These are phyloP conservation scores for Candida chauliodis DNA, from an alignment of 805 yeast genomes.

Conservation along the genomic window DNA sequence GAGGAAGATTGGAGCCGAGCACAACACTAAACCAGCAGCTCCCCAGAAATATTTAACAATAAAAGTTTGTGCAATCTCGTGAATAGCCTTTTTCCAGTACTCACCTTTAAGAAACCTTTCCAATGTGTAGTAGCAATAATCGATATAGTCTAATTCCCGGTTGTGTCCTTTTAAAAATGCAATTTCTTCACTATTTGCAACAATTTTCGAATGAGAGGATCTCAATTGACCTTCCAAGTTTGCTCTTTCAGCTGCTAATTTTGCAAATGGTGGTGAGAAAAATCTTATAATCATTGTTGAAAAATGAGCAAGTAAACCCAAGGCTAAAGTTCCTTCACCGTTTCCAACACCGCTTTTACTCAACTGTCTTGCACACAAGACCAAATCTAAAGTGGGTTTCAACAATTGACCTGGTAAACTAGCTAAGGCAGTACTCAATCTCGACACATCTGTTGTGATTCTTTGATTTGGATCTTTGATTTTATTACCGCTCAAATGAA, in stretches of 20 bases:
- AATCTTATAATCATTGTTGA: slow-evolving; percentile 71
- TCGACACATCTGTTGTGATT: slow-evolving; percentile 73
- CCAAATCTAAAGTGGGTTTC: slow-evolving; percentile 77
- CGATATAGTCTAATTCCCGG: slow-evolving; percentile 73
- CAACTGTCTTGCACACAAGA: slow-evolving; percentile 76
- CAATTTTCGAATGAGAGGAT: slow-evolving; percentile 76
- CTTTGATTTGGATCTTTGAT: slow-evolving; percentile 79
- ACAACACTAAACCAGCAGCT: slow-evolving; percentile 84
- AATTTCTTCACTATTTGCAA: slow-evolving; percentile 78
- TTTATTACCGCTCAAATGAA: slow-evolving; percentile 50
- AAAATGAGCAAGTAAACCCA: slow-evolving; percentile 76
- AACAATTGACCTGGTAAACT: slow-evolving; percentile 77
- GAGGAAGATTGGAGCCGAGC: slow-evolving; percentile 85
- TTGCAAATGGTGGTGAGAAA: slow-evolving; percentile 89
- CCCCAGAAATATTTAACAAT: slow-evolving; percentile 94
- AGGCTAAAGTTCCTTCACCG: slow-evolving; percentile 73
- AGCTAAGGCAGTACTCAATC: slow-evolving; percentile 69
- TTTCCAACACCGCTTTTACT: slow-evolving; percentile 61
- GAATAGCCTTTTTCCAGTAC: slow-evolving; percentile 69
- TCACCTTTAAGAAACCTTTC: slow-evolving; percentile 75
- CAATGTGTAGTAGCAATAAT: slow-evolving; percentile 74
- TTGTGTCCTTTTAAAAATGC: slow-evolving; percentile 81
- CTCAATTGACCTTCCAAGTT: slow-evolving; percentile 82
- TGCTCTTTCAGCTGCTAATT: slow-evolving; percentile 69
- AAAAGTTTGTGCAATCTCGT: slow-evolving; percentile 82